Conservation (phyloP, 371 early-diverging fungal species). For the Paraphysoderma sedebokerense region DNA sequence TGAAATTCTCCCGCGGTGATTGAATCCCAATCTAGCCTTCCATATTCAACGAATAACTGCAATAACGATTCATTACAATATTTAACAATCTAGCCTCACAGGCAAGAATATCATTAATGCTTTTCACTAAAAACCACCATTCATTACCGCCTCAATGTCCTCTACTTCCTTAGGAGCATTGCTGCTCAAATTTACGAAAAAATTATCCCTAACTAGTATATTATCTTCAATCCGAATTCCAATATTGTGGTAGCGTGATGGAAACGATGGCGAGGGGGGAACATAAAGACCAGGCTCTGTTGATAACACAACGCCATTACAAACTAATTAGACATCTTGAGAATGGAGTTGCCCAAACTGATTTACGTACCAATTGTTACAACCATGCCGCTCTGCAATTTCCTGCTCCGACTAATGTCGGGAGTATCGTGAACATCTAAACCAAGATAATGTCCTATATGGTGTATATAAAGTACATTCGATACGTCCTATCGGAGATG, state of each 20-base stretch:
- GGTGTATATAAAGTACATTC: constrained; percentile 67
- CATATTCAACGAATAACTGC: too few species aligned
- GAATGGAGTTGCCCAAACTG: neutral
- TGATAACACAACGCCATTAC: too few species aligned
- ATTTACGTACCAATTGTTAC: constrained; percentile 55
- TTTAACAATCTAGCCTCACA: too few species aligned
- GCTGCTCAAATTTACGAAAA: constrained; percentile 48
- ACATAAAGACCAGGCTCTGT: constrained; percentile 92
- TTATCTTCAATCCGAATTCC: constrained; percentile 95
- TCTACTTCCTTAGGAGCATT: constrained; percentile 71
- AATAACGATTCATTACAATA: too few species aligned
- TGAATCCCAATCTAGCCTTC: too few species aligned
- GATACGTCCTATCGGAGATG: neutral
- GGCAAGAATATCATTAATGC: too few species aligned
- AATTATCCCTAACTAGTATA: constrained; percentile 46
- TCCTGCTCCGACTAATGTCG: constrained; percentile 45
- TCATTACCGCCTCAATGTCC: constrained; percentile 58
- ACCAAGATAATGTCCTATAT: constrained; percentile 87
- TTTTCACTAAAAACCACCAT: too few species aligned
- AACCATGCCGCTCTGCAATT: constrained; percentile 63
- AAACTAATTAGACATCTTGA: neutral
- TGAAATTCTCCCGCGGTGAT: too few species aligned
- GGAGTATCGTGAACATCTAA: constrained; percentile 85
- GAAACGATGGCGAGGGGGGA: constrained; percentile 54
- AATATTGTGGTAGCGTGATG: constrained; percentile 67